phyloP scores from a whole-genome alignment of 1,139 yeast species.

The Nadsonia commutata region DNA sequence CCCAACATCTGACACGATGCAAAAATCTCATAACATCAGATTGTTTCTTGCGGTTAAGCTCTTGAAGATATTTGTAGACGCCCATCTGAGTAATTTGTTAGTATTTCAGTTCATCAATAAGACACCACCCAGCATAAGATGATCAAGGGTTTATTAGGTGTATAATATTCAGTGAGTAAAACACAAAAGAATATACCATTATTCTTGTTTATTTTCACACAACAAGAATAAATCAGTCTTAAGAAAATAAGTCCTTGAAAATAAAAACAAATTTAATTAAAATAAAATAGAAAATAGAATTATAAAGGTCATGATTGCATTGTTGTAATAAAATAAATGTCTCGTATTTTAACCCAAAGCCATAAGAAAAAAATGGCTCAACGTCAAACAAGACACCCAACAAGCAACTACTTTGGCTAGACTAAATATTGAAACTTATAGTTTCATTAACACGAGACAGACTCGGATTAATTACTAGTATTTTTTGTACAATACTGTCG shows the following conservation, averaged over 20 bases:
- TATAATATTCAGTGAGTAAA: too few relatives aligned
- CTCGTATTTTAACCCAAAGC: background rate
- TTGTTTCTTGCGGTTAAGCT: conserved; percentile 99
- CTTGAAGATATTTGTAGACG: conserved; percentile 99
- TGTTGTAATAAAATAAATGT: background rate
- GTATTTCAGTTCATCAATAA: conserved; percentile 1
- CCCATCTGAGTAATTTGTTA: conserved; percentile 46
- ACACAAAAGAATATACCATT: too few relatives aligned
- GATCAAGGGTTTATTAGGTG: background rate
- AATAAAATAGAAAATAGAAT: too few relatives aligned
- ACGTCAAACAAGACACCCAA: background rate
- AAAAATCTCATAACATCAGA: conserved; percentile 98
- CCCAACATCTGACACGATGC: conserved; percentile 99
- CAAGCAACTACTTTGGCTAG: background rate
- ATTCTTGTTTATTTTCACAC: too few relatives aligned
- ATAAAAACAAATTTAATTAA: too few relatives aligned
- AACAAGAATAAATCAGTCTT: too few relatives aligned
- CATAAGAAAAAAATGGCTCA: too few relatives aligned
- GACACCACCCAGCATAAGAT: background rate
- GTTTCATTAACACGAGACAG: background rate
- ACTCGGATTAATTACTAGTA: background rate
- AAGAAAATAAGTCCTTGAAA: too few relatives aligned
- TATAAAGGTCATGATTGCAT: background rate
- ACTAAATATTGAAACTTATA: background rate
- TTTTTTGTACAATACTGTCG: background rate